phyloP scores from a whole-genome alignment of 2,329 filamentous ascomycete genomes.

The Sphaerulina musiva region DNA sequence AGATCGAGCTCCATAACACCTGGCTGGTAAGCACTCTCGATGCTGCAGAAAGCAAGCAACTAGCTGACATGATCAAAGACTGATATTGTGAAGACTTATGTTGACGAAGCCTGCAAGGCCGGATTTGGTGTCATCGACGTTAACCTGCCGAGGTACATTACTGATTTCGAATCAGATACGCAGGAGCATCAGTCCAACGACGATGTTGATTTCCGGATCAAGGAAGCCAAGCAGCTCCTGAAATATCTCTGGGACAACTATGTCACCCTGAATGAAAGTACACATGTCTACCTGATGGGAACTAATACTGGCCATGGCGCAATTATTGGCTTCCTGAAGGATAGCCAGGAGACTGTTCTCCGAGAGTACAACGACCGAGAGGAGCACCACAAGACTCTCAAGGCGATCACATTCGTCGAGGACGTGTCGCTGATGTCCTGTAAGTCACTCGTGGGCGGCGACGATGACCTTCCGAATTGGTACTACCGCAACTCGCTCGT shows the following conservation, averaged over 20 bases:
- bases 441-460: conserved; percentile 45
- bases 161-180: conserved; percentile 43
- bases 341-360: conserved; percentile 28
- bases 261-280: conserved; percentile 64
- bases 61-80: conserved; percentile 54
- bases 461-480: conserved; percentile 75
- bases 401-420: conserved; percentile 74
- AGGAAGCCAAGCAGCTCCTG: conserved; percentile 61
- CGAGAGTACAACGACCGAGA: conserved; percentile 50
- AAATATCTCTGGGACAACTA: conserved; percentile 97
- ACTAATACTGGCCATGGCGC: conserved; percentile 84
- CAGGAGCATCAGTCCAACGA: conserved; percentile 43
- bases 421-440: conserved; percentile 68
- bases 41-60: conserved; percentile 29
- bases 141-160: conserved; percentile 76
- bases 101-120: conserved; percentile 73
- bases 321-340: conserved; percentile 67
- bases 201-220: conserved; percentile 36
- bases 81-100: conserved; percentile 72
- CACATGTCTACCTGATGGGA: conserved; percentile 77
- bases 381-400: conserved; percentile 61
- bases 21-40: conserved; percentile 63
- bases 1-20: conserved; percentile 73
- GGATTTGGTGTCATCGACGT: conserved; percentile 83
- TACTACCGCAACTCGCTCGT: conserved; percentile 76